phyloP scores from a whole-genome alignment of 2,329 filamentous ascomycete species.

The Cryphonectria japonica region DNA sequence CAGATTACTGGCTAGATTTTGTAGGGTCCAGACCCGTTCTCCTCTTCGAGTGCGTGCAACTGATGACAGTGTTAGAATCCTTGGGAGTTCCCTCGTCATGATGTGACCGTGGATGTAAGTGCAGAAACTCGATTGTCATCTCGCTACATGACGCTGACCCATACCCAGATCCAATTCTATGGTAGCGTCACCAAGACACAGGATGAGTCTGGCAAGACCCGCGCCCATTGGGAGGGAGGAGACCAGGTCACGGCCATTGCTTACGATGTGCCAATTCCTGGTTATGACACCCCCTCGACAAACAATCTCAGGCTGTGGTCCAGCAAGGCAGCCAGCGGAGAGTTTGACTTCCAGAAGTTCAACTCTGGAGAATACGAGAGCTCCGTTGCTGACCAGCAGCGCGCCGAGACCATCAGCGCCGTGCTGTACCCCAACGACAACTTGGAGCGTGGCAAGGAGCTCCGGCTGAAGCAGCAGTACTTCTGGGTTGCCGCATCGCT shows the following conservation, averaged over 20 bases:
- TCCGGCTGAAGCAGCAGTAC: constrained; percentile 98
- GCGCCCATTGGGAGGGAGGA: constrained; percentile 85
- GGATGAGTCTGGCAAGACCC: constrained; percentile 75
- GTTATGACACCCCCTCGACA: constrained; percentile 85
- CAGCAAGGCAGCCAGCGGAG: constrained; percentile 93
- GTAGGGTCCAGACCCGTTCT: neutral
- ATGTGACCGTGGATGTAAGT: constrained; percentile 84
- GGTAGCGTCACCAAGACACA: constrained; percentile 77
- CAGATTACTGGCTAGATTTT: constrained; percentile 97
- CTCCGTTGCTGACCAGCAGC: constrained; percentile 96
- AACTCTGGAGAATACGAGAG: constrained; percentile 92
- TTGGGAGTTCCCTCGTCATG: constrained; percentile 96
- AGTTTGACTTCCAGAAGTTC: constrained; percentile 99
- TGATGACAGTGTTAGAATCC: constrained; percentile 63
- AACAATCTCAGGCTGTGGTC: constrained; percentile 98
- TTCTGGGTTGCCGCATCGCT: constrained; percentile 99
- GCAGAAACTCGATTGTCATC: neutral
- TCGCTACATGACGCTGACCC: constrained; percentile 11
- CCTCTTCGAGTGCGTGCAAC: neutral
- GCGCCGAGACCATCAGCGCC: constrained; percentile 97
- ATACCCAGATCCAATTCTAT: constrained; percentile 81
- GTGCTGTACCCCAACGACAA: constrained; percentile 98
- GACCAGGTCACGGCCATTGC: constrained; percentile 91
- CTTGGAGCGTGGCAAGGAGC: constrained; percentile 92
- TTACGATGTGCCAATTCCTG: constrained; percentile 91